Percentiles rank a stretch among this genome's conserved stretches.
Evolutionary conservation across 495 filamentous ascomycete genomes (phyloP).

Genomic region (Cryomyces minteri): DNA sequence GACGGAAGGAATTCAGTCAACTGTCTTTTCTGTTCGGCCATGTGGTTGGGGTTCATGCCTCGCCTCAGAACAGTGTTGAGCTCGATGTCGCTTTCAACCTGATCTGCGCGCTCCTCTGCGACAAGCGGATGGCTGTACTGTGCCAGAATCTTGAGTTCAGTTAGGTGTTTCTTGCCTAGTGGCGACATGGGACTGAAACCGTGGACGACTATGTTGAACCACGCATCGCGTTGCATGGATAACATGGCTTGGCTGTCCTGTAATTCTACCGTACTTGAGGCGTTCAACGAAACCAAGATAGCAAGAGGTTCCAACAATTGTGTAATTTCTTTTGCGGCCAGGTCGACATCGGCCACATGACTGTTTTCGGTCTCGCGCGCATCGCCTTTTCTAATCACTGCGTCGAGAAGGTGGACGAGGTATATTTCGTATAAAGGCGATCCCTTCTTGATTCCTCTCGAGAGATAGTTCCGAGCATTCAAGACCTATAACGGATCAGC

Average conservation of each 20-base stretch:
- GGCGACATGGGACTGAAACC: conserved; percentile 61
- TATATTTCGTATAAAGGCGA: conserved; percentile 64
- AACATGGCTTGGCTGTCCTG: conserved; percentile 32
- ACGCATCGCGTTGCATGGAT: conserved; percentile 68
- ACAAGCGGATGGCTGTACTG: conserved; percentile 71
- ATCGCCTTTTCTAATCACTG: conserved; percentile 80
- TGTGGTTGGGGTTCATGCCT: conserved; percentile 57
- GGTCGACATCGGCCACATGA: conserved; percentile 50
- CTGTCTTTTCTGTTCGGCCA: conserved; percentile 58
- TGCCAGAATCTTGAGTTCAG: conserved; percentile 65
- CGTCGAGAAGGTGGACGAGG: conserved; percentile 64
- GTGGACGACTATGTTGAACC: conserved; percentile 94
- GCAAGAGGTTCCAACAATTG: conserved; percentile 71
- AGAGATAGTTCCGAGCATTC: conserved; percentile 62
- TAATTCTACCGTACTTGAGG: conserved; percentile 21
- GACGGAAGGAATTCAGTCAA: conserved; percentile 54
- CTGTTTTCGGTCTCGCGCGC: conserved; percentile 38
- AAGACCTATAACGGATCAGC: conserved; percentile 30
- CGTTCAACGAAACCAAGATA: conserved; percentile 43
- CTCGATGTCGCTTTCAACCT: conserved; percentile 86
- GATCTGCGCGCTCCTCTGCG: conserved; percentile 65
- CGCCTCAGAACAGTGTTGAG: conserved; percentile 79
- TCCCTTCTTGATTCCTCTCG: conserved; percentile 41
- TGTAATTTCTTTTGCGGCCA: conserved; percentile 67
- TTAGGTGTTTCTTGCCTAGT: conserved; percentile 43